A percentile compares a stretch with the other conserved stretches of the same genome.
Conservation (phyloP, 2,329 filamentous ascomycete species). For the Pseudogymnoascus sp. region DNA sequence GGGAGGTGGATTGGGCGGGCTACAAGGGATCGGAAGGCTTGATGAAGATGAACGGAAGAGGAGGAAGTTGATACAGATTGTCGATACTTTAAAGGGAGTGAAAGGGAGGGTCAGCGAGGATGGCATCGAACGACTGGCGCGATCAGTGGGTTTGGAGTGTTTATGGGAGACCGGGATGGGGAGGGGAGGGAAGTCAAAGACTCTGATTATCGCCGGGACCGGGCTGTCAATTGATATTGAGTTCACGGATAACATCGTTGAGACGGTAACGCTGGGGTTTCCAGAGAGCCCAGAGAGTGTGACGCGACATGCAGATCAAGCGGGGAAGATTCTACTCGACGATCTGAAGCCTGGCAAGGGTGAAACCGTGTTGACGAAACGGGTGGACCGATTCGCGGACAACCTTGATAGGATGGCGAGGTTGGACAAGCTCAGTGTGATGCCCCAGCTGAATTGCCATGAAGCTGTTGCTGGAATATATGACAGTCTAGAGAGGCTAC, state of each 20-base stretch:
- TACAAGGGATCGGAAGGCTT: conserved; percentile 16
- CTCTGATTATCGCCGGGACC: conserved; percentile 53
- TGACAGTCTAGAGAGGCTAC: conserved; percentile 59
- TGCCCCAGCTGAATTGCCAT: conserved; percentile 64
- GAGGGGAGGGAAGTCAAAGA: conserved; percentile 40
- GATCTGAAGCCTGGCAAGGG: conserved; percentile 52
- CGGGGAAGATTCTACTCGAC: conserved; percentile 55
- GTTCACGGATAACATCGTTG: conserved; percentile 53
- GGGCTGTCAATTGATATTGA: conserved; percentile 54
- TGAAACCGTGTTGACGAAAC: conserved; percentile 60
- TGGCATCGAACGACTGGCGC: conserved; percentile 63
- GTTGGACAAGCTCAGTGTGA: conserved; percentile 63
- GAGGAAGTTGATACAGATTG: conserved; percentile 31
- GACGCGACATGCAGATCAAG: conserved; percentile 50
- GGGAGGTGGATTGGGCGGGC: not conserved
- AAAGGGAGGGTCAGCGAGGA: conserved; percentile 65
- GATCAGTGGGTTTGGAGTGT: conserved; percentile 56
- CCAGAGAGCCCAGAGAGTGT: conserved; percentile 51
- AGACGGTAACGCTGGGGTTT: conserved; percentile 55
- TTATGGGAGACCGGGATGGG: conserved; percentile 48
- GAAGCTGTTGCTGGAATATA: conserved; percentile 69
- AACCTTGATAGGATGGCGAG: conserved; percentile 63
- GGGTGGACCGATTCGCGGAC: conserved; percentile 58
- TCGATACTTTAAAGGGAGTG: conserved; percentile 29
- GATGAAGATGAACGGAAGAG: conserved; percentile 44